These are phyloP conservation scores for Yamadazyma nakazawae DNA, from an alignment of 805 yeast genomes.

Conservation along the genomic window DNA sequence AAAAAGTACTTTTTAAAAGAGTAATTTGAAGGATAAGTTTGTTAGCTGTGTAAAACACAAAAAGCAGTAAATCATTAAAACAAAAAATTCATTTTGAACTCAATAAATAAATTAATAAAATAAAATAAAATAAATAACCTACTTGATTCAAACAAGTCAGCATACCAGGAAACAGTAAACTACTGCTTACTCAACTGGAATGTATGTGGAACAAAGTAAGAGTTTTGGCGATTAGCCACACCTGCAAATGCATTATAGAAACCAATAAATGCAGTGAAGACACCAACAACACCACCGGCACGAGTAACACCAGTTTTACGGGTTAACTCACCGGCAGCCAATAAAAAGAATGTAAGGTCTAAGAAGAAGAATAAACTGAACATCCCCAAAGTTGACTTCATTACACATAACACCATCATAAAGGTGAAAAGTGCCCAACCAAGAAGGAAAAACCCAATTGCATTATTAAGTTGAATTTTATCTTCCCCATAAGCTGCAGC, in stretches of 20 bases:
- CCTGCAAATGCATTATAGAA: constrained; percentile 43
- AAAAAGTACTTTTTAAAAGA: no score
- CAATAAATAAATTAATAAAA: neutral
- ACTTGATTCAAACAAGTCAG: no score
- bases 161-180: no score
- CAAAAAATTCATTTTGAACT: neutral
- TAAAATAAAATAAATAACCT: neutral
- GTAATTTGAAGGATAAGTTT: no score
- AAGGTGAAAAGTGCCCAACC: constrained; percentile 43
- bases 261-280: constrained; percentile 38
- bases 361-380: constrained; percentile 29
- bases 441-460: constrained; percentile 34
- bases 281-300: constrained; percentile 43
- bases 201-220: constrained; percentile 31
- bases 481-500: constrained; percentile 28
- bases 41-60: neutral
- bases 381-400: constrained; percentile 39
- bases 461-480: constrained; percentile 24
- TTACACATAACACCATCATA: constrained; percentile 31
- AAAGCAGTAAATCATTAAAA: neutral
- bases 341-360: constrained; percentile 32
- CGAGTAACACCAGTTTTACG: constrained; percentile 25
- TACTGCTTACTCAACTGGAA: constrained; percentile 20
- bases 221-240: constrained; percentile 31
- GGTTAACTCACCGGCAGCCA: constrained; percentile 34